A percentile compares a stretch with the other conserved stretches of the same genome.
Evolutionary conservation across 1,284 basidiomycete species (phyloP).

Genomic region (Pulchroboletus neoregius): DNA sequence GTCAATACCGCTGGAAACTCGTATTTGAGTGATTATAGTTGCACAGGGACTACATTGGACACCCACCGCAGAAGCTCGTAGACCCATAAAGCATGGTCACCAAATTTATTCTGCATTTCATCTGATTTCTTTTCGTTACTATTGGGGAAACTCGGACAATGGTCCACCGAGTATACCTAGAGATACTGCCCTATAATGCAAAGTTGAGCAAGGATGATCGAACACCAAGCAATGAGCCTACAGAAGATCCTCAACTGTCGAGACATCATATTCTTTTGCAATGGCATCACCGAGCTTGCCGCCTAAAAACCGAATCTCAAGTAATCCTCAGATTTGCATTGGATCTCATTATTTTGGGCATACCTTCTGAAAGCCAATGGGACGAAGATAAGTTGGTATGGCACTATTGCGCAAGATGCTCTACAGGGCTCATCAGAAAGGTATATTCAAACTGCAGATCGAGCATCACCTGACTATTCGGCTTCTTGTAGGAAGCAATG

Average conservation of each 20-base stretch:
- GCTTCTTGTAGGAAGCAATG: slow-evolving; percentile 86
- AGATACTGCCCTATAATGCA: slow-evolving; percentile 39
- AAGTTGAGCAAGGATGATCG: background rate
- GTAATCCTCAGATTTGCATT: slow-evolving; percentile 1
- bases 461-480: slow-evolving; percentile 66
- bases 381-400: slow-evolving; percentile 76
- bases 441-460: background rate
- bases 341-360: slow-evolving; percentile 2
- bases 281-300: slow-evolving; percentile 92
- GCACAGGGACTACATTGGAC: slow-evolving; percentile 1
- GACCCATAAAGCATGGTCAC: slow-evolving; percentile 85
- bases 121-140: slow-evolving; percentile 38
- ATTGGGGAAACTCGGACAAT: background rate
- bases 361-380: slow-evolving; percentile 87
- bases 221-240: slow-evolving; percentile 34
- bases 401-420: slow-evolving; percentile 81
- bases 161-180: slow-evolving; percentile 37
- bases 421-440: slow-evolving; percentile 24
- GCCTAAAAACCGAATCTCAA: slow-evolving; percentile 88
- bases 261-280: slow-evolving; percentile 82
- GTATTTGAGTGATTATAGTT: background rate
- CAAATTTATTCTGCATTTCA: slow-evolving; percentile 82
- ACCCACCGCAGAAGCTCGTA: slow-evolving; percentile 75
- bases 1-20: slow-evolving; percentile 73
- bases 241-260: slow-evolving; percentile 87